These are phyloP conservation scores for Leucosporidium yakuticum DNA, from an alignment of 768 basidiomycete genomes.

Conservation along the genomic window DNA sequence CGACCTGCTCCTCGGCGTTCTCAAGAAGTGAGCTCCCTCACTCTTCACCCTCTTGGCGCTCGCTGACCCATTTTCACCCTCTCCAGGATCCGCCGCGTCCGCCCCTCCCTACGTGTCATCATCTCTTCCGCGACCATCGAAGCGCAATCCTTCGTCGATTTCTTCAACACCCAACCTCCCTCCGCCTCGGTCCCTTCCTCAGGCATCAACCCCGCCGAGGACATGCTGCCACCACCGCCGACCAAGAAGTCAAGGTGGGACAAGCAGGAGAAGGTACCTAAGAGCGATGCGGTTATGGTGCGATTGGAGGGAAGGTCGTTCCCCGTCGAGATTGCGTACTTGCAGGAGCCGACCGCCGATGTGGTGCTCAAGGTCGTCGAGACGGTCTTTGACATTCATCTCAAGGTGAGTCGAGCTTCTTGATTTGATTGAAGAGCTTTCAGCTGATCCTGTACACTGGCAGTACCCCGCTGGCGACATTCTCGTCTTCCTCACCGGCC, in stretches of 20 bases:
- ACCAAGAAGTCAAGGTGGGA: slow-evolving; percentile 4
- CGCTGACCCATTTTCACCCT: slow-evolving; percentile 15
- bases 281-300: slow-evolving; percentile 66
- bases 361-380: slow-evolving; percentile 77
- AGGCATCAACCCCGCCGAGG: slow-evolving; percentile 6
- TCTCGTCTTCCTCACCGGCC: slow-evolving; percentile 85
- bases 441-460: not conserved
- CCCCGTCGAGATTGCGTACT: slow-evolving; percentile 88
- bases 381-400: slow-evolving; percentile 66
- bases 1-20: slow-evolving; percentile 78
- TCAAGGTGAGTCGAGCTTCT: slow-evolving; percentile 56
- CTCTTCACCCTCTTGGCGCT: not conserved
- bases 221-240: not conserved
- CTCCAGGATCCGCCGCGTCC: slow-evolving; percentile 77
- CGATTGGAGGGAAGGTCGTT: slow-evolving; percentile 90
- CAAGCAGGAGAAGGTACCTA: slow-evolving; percentile 1
- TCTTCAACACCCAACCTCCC: slow-evolving; percentile 60
- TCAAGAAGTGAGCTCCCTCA: slow-evolving; percentile 68
- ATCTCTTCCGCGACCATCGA: slow-evolving; percentile 97
- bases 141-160: slow-evolving; percentile 78
- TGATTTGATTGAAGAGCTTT: no score
- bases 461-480: slow-evolving; percentile 83
- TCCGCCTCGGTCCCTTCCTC: slow-evolving; percentile 7
- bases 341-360: slow-evolving; percentile 67
- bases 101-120: slow-evolving; percentile 80